A percentile compares a stretch with the other conserved stretches of the same genome.
Evolutionary conservation across 495 filamentous ascomycete species (phyloP).

Genomic region (Talaromyces wortmannii): DNA sequence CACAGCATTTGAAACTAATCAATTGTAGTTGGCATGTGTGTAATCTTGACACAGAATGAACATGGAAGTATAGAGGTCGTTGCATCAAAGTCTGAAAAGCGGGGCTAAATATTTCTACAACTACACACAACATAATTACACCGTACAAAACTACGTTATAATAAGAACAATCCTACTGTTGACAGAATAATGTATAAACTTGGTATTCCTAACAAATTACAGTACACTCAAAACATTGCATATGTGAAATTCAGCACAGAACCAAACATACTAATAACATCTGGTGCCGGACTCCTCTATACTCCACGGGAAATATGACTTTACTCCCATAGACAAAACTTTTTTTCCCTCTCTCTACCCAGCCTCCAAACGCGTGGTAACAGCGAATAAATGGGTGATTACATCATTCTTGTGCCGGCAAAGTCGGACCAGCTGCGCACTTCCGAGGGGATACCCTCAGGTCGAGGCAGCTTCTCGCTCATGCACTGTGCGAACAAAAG

Average conservation of each 20-base stretch:
- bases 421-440: constrained; percentile 94
- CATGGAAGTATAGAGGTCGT: too few species aligned
- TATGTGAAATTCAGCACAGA: neutral
- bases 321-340: neutral
- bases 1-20: too few species aligned
- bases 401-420: constrained; percentile 84
- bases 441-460: constrained; percentile 78
- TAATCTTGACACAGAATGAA: too few species aligned
- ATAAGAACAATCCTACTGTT: too few species aligned
- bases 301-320: neutral
- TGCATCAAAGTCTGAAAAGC: too few species aligned
- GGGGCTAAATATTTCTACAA: too few species aligned
- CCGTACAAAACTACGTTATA: too few species aligned
- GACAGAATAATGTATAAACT: constrained; percentile 7
- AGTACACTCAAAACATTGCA: too few species aligned
- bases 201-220: too few species aligned
- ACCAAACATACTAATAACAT: neutral
- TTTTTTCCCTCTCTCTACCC: neutral
- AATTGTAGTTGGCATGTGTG: too few species aligned
- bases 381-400: constrained; percentile 16
- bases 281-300: neutral
- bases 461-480: constrained; percentile 82
- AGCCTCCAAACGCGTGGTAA: too few species aligned
- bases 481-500: constrained; percentile 93
- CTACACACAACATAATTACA: too few species aligned